A percentile compares a stretch with the other conserved stretches of the same genome.
These are phyloP conservation scores for Pseudogymnoascus sp. DNA, from an alignment of 2,329 filamentous ascomycete species.

Conservation along the genomic window DNA sequence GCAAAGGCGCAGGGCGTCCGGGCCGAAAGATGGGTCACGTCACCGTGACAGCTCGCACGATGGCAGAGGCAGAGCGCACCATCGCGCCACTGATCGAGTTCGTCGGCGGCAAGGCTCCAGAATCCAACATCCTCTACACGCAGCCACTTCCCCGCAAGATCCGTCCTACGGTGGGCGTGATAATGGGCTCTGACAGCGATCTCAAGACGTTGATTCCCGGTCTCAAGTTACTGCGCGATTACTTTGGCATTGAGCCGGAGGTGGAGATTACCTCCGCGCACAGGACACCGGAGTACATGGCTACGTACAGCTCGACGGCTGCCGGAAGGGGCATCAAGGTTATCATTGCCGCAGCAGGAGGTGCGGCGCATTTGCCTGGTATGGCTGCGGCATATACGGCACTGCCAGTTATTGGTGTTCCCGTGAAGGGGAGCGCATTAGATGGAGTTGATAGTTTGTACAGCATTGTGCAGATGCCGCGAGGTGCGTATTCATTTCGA, in stretches of 20 bases:
- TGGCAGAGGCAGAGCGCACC: constrained; percentile 58
- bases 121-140: not conserved
- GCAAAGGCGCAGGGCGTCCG: constrained; percentile 70
- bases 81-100: constrained; percentile 62
- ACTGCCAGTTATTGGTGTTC: constrained; percentile 69
- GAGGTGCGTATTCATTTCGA: constrained; percentile 35
- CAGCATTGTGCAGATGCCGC: constrained; percentile 71
- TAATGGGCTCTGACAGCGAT: constrained; percentile 79
- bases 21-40: constrained; percentile 94
- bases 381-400: constrained; percentile 65
- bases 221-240: constrained; percentile 55
- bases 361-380: constrained; percentile 66
- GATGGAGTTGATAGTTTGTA: constrained; percentile 65
- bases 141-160: constrained; percentile 14
- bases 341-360: constrained; percentile 68
- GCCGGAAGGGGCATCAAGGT: constrained; percentile 59
- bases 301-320: constrained; percentile 54
- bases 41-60: constrained; percentile 64
- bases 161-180: constrained; percentile 60
- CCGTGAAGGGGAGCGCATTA: constrained; percentile 63
- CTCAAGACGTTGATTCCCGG: constrained; percentile 58
- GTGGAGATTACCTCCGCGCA: constrained; percentile 74
- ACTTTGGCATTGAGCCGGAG: constrained; percentile 62
- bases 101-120: constrained; percentile 42
- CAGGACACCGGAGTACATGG: constrained; percentile 64